Evolutionary conservation across 208 protist species (phyloP).

Genomic region (Wallacemonas sp.): DNA sequence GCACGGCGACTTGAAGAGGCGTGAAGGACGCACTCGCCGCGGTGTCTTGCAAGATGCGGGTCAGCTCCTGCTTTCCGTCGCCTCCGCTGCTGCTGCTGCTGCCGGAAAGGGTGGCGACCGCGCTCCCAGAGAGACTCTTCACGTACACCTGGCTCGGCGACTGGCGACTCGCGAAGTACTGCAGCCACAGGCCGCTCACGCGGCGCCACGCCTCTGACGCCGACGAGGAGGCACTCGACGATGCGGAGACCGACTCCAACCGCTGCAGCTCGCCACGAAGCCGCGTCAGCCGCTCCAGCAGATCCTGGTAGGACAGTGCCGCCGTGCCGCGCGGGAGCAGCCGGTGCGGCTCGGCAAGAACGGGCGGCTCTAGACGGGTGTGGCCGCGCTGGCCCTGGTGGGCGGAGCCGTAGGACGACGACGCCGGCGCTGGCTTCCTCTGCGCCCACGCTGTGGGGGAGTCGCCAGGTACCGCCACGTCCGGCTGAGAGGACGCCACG

Average conservation of each 20-base stretch:
- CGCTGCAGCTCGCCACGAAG: slow-evolving; percentile 17
- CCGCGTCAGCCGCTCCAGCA: slow-evolving; percentile 25
- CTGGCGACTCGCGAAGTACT: slow-evolving; percentile 20
- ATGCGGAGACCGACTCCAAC: not conserved
- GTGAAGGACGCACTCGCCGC: slow-evolving; percentile 35
- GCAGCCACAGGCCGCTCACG: slow-evolving; percentile 17
- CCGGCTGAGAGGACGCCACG: slow-evolving; percentile 7
- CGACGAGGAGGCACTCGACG: not conserved
- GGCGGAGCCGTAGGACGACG: no score
- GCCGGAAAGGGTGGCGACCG: slow-evolving; percentile 1
- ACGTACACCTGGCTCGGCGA: slow-evolving; percentile 10
- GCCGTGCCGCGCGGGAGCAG: slow-evolving; percentile 61
- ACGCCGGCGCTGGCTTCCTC: no score
- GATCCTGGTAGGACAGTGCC: slow-evolving; percentile 69
- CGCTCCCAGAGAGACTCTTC: not conserved
- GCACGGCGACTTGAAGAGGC: slow-evolving; percentile 66
- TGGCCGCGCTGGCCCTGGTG: slow-evolving; percentile 6
- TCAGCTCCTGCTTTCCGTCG: slow-evolving; percentile 11
- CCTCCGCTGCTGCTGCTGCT: not conserved
- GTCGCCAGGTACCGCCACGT: slow-evolving; percentile 1
- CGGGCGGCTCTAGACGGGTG: slow-evolving; percentile 2
- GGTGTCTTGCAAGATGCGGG: slow-evolving; percentile 16
- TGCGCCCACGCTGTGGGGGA: slow-evolving; percentile 1
- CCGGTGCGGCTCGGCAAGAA: slow-evolving; percentile 17
- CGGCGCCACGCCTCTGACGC: not conserved